Evolutionary conservation across 306 rosid genomes (phyloP), one percentile per base, ranked within the genome.

Genomic region (Acacia confusa): DNA sequence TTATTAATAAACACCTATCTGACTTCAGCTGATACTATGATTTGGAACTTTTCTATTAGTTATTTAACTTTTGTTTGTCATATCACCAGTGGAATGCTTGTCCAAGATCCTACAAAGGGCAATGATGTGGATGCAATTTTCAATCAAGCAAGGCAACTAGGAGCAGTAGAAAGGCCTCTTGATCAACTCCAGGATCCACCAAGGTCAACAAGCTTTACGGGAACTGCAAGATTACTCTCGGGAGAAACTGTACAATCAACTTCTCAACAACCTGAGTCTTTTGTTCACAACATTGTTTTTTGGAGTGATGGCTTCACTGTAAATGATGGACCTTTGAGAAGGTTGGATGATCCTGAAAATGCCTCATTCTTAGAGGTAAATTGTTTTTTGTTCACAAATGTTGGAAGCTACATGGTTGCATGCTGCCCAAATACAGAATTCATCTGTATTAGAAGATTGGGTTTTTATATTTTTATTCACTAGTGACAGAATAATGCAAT

Each of bases 291-390:
- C 92, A 95, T 95, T 80, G 89, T 90, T 70, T 95, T 95, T 82
- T 95, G 98, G 99, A 84, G 90, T 78, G 86, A 95, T 63, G 99
- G 99, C 25, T 95, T 95, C 83, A 89, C 94, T 3, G 92, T 95
- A 66, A 88, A 93, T 79, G 99, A 92, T 71, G 98, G 99, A 38
- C 98, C 96, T 79, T 83, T 95, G 91, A 92, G 99, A 90, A 91
- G 92, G 36, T 78, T 95, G 96, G 99, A 95, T 6, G 98, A 95
- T 87, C 99, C 99, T 78, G 94, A 92, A 87, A 95, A 95, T 84
- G 96, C 98, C 22, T 43, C 94, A 43, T 93, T 93, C 88, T 82
- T 95, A 76, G 99, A 95, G 96, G 99, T 93, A 84, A 80, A 83
- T 55, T 41, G 61, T 48, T 47, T 53, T 53, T 78, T 44, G 17